Evolutionary conservation across 768 basidiomycete genomes (phyloP).

Genomic region (Cantharellus anzutake): DNA sequence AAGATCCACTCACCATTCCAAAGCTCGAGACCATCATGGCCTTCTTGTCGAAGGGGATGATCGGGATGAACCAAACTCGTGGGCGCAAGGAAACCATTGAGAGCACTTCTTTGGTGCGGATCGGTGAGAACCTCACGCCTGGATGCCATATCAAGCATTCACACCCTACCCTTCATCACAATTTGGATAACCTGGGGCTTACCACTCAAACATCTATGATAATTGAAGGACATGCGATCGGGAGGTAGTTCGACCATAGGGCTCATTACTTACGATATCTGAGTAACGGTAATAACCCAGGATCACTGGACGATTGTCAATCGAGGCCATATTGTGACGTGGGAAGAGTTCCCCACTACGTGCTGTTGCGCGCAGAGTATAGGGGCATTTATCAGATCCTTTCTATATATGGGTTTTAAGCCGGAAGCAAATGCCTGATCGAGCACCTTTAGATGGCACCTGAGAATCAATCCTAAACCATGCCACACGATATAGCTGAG

Average conservation of each 20-base stretch:
- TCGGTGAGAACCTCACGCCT: slow-evolving; percentile 43
- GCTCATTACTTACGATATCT: slow-evolving; percentile 29
- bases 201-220: slow-evolving; percentile 5
- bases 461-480: too few relatives aligned
- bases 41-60: slow-evolving; percentile 48
- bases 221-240: background rate
- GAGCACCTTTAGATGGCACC: too few relatives aligned
- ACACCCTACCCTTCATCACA: too few relatives aligned
- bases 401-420: too few relatives aligned
- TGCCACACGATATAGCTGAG: too few relatives aligned
- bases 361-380: too few relatives aligned
- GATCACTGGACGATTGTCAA: too few relatives aligned
- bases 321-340: too few relatives aligned
- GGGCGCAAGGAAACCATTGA: slow-evolving; percentile 56
- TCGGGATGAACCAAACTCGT: slow-evolving; percentile 49
- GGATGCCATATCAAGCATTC: background rate
- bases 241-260: background rate
- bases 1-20: slow-evolving; percentile 36
- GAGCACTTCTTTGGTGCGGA: slow-evolving; percentile 33
- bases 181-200: too few relatives aligned
- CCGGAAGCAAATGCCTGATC: too few relatives aligned
- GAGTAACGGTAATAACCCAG: slow-evolving; percentile 35
- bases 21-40: slow-evolving; percentile 47
- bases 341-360: too few relatives aligned
- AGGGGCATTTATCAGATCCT: too few relatives aligned